Percentiles rank a stretch among this genome's conserved stretches.
phyloP scores from a whole-genome alignment of 441 rosid species.

The Arabidopsis hybrid region DNA sequence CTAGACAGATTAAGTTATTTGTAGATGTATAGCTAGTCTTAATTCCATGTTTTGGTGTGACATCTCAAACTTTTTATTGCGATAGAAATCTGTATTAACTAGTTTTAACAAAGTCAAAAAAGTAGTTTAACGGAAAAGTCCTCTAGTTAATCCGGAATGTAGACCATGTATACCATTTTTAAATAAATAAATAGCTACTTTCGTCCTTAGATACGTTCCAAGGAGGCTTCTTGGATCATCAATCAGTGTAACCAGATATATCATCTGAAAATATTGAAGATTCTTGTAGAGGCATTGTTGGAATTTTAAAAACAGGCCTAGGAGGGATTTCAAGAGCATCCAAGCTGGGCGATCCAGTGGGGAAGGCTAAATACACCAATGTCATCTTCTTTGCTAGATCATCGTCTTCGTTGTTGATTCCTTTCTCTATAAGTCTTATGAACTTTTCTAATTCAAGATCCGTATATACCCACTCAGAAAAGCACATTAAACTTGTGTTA shows the following conservation, averaged over 20 bases:
- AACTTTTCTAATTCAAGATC: neutral
- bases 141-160: neutral
- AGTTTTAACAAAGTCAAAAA: neutral
- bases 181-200: neutral
- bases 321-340: constrained; percentile 46
- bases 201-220: neutral
- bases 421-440: constrained; percentile 7
- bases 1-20: too few species aligned
- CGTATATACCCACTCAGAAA: constrained; percentile 42
- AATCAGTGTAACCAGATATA: neutral
- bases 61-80: too few species aligned
- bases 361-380: constrained; percentile 44
- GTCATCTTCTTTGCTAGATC: constrained; percentile 46
- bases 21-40: too few species aligned
- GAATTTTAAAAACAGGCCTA: constrained; percentile 40
- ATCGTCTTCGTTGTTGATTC: constrained; percentile 39
- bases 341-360: constrained; percentile 37
- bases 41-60: too few species aligned
- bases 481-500: constrained; percentile 31
- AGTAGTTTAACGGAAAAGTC: neutral
- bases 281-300: neutral
- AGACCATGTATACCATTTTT: neutral
- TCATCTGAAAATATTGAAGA: neutral
- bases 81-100: neutral
- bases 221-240: neutral